Conservation (phyloP, 345 rosid genomes). For the Aegle marmelos region DNA sequence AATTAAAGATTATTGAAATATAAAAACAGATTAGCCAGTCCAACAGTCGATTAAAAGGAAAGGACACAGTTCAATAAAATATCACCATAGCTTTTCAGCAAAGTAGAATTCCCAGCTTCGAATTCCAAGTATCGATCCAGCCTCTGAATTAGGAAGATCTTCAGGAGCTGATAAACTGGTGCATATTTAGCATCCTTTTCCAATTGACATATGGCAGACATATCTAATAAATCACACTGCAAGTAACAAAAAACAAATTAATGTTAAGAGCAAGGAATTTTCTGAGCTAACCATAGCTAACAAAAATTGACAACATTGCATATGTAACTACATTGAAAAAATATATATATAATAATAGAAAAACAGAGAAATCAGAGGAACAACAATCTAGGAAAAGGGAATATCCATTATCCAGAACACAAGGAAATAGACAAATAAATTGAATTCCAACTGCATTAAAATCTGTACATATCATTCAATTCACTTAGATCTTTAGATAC, state of each 20-base stretch:
- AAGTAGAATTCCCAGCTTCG: conserved; percentile 63
- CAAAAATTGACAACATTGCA: not conserved
- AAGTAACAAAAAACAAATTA: conserved; percentile 16
- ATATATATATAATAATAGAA: too few relatives aligned
- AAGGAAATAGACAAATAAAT: not conserved
- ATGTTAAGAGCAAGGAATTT: not conserved
- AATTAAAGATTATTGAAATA: not conserved
- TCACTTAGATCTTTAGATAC: conserved; percentile 32
- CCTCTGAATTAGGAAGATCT: conserved; percentile 76
- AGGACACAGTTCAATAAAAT: not conserved
- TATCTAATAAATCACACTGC: conserved; percentile 93
- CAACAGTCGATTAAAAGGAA: not conserved
- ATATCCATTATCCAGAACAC: not conserved
- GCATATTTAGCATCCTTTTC: conserved; percentile 78
- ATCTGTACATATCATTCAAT: not conserved
- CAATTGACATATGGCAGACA: conserved; percentile 81
- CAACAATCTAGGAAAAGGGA: not conserved
- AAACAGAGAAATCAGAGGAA: not conserved
- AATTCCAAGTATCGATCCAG: conserved; percentile 78
- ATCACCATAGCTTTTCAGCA: conserved; percentile 73
- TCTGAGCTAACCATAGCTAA: not conserved
- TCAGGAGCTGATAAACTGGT: conserved; percentile 71
- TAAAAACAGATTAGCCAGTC: not conserved
- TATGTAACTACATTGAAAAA: not conserved
- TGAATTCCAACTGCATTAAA: not conserved